Conservation (phyloP, 2,329 filamentous ascomycete species). For the Neofusicoccum ribis region DNA sequence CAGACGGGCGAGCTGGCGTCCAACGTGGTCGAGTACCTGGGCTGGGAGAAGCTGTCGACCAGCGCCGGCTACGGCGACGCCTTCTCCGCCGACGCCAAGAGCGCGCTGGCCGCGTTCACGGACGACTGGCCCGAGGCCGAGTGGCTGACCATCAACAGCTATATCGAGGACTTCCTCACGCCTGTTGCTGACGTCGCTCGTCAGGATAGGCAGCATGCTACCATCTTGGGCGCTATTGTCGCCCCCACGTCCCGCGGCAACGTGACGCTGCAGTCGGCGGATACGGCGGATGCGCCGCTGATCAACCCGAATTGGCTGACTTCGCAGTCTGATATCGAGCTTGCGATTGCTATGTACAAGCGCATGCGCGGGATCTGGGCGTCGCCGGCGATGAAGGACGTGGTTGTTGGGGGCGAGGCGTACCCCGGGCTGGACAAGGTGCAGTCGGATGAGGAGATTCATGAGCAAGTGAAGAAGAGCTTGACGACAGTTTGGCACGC, state of each 20-base stretch:
- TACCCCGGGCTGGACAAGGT: constrained; percentile 28
- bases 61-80: constrained; percentile 8
- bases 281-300: constrained; percentile 29
- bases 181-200: constrained; percentile 27
- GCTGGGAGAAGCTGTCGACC: constrained; percentile 28
- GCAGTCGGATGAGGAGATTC: constrained; percentile 30
- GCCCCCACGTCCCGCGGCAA: constrained; percentile 37
- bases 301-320: constrained; percentile 41
- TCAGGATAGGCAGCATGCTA: constrained; percentile 34
- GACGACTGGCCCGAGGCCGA: constrained; percentile 32
- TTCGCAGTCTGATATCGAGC: constrained; percentile 30
- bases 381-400: constrained; percentile 25
- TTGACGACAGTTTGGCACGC: constrained; percentile 39
- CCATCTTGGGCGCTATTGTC: constrained; percentile 32
- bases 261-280: constrained; percentile 33
- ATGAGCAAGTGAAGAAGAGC: constrained; percentile 24
- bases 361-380: constrained; percentile 32
- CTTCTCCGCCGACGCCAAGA: constrained; percentile 19
- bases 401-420: constrained; percentile 29
- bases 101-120: constrained; percentile 24
- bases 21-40: constrained; percentile 27
- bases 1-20: constrained; percentile 26
- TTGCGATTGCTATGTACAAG: constrained; percentile 35
- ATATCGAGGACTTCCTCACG: constrained; percentile 26
- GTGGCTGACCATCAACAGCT: constrained; percentile 26